Evolutionary conservation across 2,329 filamentous ascomycete species (phyloP).

Genomic region (Talaromyces sp.): DNA sequence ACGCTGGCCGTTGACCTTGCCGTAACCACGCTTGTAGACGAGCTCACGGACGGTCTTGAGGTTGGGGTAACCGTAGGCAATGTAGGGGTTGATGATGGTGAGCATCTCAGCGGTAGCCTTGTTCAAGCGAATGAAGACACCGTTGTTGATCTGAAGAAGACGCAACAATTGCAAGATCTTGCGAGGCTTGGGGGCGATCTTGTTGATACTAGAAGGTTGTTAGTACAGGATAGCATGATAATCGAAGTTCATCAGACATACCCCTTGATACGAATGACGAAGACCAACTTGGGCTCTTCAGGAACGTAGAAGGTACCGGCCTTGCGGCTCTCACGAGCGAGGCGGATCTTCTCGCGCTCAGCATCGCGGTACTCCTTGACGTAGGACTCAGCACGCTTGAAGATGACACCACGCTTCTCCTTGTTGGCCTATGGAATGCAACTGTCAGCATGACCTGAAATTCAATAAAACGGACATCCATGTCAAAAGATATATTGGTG

Average conservation of each 20-base stretch:
- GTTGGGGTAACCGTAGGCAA: conserved; percentile 99
- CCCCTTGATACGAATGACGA: conserved; percentile 99
- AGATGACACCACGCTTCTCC: conserved; percentile 97
- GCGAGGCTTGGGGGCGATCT: conserved; percentile 99
- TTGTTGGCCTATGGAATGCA: conserved; percentile 71
- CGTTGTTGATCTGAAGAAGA: conserved; percentile 99
- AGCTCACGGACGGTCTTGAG: conserved; percentile 98
- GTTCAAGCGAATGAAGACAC: conserved; percentile 94
- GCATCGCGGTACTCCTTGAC: conserved; percentile 98
- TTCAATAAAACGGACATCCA: conserved; percentile 14
- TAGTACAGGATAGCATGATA: conserved; percentile 6
- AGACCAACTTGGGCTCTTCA: conserved; percentile 93
- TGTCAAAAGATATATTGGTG: conserved; percentile 14
- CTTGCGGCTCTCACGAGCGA: conserved; percentile 82
- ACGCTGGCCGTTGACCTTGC: conserved; percentile 98
- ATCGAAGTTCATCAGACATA: conserved; percentile 38
- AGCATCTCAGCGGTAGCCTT: conserved; percentile 98
- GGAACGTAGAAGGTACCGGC: conserved; percentile 91
- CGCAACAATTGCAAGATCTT: conserved; percentile 99
- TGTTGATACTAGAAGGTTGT: conserved; percentile 78
- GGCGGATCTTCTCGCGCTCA: conserved; percentile 97
- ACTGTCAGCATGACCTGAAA: conserved; percentile 23
- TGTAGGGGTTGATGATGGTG: conserved; percentile 97
- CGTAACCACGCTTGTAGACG: conserved; percentile 99
- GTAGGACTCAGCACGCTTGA: conserved; percentile 99